phyloP scores from a whole-genome alignment of 306 rosid species.

The Pyrus communis region DNA sequence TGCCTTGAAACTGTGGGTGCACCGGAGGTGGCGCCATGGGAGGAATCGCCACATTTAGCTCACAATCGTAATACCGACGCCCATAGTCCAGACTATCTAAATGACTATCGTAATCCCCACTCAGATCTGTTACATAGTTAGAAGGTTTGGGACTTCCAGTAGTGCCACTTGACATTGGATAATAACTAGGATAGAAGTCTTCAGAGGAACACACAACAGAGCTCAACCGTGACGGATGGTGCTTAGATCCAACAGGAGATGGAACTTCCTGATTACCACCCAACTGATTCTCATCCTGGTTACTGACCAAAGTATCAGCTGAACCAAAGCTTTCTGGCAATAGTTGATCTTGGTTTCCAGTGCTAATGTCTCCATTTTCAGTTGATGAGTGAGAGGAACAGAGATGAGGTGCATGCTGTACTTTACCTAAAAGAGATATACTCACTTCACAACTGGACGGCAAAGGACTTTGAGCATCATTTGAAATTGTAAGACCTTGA shows the following conservation, averaged over 20 bases:
- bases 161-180: constrained; percentile 5
- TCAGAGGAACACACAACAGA: constrained; percentile 20
- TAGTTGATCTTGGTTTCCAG: constrained; percentile 6
- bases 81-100: constrained; percentile 21
- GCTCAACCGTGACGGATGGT: constrained; percentile 14
- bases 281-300: constrained; percentile 26
- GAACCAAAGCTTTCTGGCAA: constrained; percentile 10
- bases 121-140: constrained; percentile 36
- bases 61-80: constrained; percentile 22
- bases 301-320: constrained; percentile 16
- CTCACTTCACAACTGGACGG: constrained; percentile 10
- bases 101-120: constrained; percentile 36
- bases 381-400: constrained; percentile 2
- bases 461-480: constrained; percentile 17
- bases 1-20: constrained; percentile 20
- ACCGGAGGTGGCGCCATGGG: constrained; percentile 18
- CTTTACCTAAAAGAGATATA: constrained; percentile 14
- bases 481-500: constrained; percentile 27
- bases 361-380: constrained; percentile 21
- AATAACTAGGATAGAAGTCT: constrained; percentile 32
- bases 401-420: constrained; percentile 17
- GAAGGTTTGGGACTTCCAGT: constrained; percentile 24
- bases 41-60: constrained; percentile 11
- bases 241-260: constrained; percentile 19
- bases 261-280: constrained; percentile 10